Evolutionary conservation across 768 basidiomycete genomes (phyloP), one percentile per base, ranked within the genome.

Genomic region (Mrakia frigida): DNA sequence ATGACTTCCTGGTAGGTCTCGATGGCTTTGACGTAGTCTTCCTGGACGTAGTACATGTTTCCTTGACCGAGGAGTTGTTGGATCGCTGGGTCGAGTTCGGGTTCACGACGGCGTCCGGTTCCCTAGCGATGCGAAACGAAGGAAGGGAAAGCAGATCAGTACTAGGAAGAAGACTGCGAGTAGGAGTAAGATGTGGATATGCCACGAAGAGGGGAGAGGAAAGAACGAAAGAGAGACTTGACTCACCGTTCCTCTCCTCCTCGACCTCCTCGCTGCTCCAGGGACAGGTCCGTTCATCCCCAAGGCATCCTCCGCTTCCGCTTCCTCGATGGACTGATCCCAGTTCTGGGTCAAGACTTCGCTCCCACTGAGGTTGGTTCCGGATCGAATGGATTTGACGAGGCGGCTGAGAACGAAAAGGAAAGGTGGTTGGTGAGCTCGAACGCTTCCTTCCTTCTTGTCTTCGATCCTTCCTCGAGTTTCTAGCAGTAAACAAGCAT

Each of bases 1-100:
- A 99, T 93, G 79, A 97, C 92, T 81, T 98, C 93, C 81, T 91
- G 90, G 88, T 94, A 92, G 35, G 90, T 87, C 28, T 89, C 87
- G 50, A 93, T 89, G 0, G 93, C 90, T 79, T 90, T 87, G 3
- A 86, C 83, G 13, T 89, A 84, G 74, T 92, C 84, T 77, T 85
- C 88, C 80, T 90, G 88, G 70, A 95, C 88, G 82, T 92, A 97
- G 3, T 91, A 91, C 80, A 91, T 89, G 81, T 94, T 95, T 31
- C 92, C 95, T 74, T 91, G 89, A 37, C 93, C 93, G 70, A 98
- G 89, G 25, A 96, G 78, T 7, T 76, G 79, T 52, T 82, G 79
- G 13, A 85, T 82, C 79, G 86, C 84, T 41, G 81, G 81, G 0
- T 84, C 82, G 4, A 82, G 83, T 11, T 60, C 70, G 13, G 74